Evolutionary conservation across 139 green algal species (phyloP), one percentile per base, ranked within the genome.

Genomic region (Tetradesmus obliquus): DNA sequence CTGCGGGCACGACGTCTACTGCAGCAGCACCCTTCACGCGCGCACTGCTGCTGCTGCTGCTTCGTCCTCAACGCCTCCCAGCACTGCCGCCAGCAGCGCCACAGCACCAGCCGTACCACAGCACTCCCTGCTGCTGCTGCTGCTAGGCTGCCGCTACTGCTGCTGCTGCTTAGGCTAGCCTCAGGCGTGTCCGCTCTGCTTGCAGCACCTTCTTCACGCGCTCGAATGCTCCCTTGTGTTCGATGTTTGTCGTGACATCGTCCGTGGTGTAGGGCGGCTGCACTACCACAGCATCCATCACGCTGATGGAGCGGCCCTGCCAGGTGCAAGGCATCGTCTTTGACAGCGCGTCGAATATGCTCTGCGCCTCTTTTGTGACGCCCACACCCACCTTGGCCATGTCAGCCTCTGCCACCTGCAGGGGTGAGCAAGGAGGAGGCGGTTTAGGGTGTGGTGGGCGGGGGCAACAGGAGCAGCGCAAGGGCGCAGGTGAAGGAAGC

Each of bases 261-360:
- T 92, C 91, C 0, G 88, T 84, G 0, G 79, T 94, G 90, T 96
- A 96, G 1, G 94, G 94, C 79, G 92, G 92, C 54, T 66, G 54
- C 22, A 94, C 66, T 4, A 71, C 13, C 58, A 99, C 96, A 76
- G 95, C 93, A 13, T 98, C 97, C 90, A 98, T 88, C 7, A 91
- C 88, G 9, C 54, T 53, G n/a, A 92, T 92, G 55, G 19, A 17
- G 12, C 45, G 17, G 51, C 91, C 93, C 1, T 95, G 92, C 97
- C 97, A 98, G 1, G 87, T 55, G 79, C 96, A 97, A 0, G 97
- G 97, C 94, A 98, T 92, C 5, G 97, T 98, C 94, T 98, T 98
- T 58, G 92, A 92, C 0, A 98, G 89, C 0, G 96, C 95, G 66
- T 99, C 97, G 90, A 98, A 98, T 7, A 98, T 95, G n/a, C 82